Base-by-base conservation (phyloP, 1,139 yeast genomes). In the Pichia sp. region DNA sequence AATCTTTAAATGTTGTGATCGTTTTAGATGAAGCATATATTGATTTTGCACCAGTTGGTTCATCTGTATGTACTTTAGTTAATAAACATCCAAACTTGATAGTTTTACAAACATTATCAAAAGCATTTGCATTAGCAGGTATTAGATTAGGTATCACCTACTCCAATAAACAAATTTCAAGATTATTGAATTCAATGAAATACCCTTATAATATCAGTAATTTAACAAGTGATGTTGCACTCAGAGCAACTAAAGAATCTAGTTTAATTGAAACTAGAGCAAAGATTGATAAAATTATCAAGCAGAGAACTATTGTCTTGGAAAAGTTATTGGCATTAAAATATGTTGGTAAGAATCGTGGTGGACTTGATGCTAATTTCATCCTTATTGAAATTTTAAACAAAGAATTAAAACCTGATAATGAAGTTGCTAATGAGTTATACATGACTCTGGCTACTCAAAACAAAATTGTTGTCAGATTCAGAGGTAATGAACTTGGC, bases 111-210 rank as follows among this genome's bases (percentile, higher is more conserved):
- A 92, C 98, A 0, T 68, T 92, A 37, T 89, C 97, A 25, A 92
- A 92, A 61, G 82, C 97, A 0, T 94, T 92, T 67, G 98, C 98
- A 6, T 74, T 92, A 48, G 98, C 98, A 3, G 97, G 97, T 39
- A 84, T 89, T 43, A 75, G 98, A 56, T 63, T 90, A 41, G 98
- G 98, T 24, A 70, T 87, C 50, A 82, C 96, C 1, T 90, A 64
- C 60, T 73, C 90, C 10, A 70, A 75, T 16, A 66, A 70, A 12
- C 76, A 75, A 46, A 70, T 92, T 43, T 75, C 96, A 0, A 59
- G 65, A 20, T 74, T 84, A 44, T 69, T 92, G 56, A 92, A 94
- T 62, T 78, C 95, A 28, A 81, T 92, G 83, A 92, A 90, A 61
- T 96, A 95, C 36, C 98, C 98, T 1, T 92, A 92, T 66, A 94